A percentile compares a stretch with the other conserved stretches of the same genome.
These are phyloP conservation scores for Amylocystis lapponica DNA, from an alignment of 768 basidiomycete species.

Conservation along the genomic window DNA sequence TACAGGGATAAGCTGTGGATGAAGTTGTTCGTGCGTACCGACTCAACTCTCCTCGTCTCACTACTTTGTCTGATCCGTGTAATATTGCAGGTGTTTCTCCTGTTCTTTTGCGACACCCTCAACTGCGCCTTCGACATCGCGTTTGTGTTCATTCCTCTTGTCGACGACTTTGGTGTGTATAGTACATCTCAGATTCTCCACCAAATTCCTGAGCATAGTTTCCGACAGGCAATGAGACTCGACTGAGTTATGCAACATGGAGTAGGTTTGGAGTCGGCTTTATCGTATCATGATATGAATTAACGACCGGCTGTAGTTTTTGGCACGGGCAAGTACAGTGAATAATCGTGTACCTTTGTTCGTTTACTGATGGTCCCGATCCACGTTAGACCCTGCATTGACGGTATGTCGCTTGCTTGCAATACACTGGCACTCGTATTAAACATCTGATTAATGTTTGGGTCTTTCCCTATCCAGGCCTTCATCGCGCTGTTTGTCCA, in stretches of 20 bases:
- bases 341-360: not conserved
- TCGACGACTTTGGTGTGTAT: slow-evolving; percentile 38
- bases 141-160: slow-evolving; percentile 43
- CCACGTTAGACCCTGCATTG: slow-evolving; percentile 35
- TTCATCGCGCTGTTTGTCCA: slow-evolving; percentile 41
- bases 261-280: slow-evolving; percentile 14
- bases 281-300: not conserved
- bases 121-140: slow-evolving; percentile 40
- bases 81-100: slow-evolving; percentile 31
- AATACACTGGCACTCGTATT: not conserved
- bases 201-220: too few species aligned
- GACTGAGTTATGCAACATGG: slow-evolving; percentile 23
- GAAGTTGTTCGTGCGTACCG: slow-evolving; percentile 35
- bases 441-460: not conserved
- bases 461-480: slow-evolving; percentile 33
- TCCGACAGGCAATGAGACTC: slow-evolving; percentile 23
- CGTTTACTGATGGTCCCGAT: not conserved
- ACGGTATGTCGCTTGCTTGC: slow-evolving; percentile 28
- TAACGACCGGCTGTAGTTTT: slow-evolving; percentile 29
- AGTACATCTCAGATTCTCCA: not conserved
- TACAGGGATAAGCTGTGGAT: slow-evolving; percentile 41
- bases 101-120: slow-evolving; percentile 44
- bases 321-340: slow-evolving; percentile 31
- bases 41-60: not conserved
- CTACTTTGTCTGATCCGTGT: not conserved